phyloP scores from a whole-genome alignment of 2,329 filamentous ascomycete genomes.

The Talaromyces sp. region DNA sequence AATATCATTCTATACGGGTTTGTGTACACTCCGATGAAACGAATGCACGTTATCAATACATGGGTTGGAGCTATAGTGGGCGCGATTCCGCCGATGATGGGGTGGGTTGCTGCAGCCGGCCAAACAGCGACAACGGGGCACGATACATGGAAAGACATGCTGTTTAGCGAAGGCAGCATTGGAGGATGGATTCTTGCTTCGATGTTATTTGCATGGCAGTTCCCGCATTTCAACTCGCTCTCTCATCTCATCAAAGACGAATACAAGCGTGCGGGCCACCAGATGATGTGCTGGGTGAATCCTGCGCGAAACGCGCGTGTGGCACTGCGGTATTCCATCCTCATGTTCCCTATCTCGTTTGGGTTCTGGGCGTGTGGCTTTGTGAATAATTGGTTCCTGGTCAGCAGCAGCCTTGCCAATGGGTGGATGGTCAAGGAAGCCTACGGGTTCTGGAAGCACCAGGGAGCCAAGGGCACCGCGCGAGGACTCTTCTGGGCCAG shows the following conservation, averaged over 20 bases:
- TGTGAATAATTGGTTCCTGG: constrained; percentile 79
- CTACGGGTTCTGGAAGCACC: constrained; percentile 70
- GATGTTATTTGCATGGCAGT: constrained; percentile 91
- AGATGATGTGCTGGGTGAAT: constrained; percentile 80
- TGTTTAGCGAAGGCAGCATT: constrained; percentile 62
- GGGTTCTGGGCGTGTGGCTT: constrained; percentile 73
- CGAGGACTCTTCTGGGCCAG: constrained; percentile 92
- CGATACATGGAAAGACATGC: constrained; percentile 70
- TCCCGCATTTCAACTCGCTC: constrained; percentile 94
- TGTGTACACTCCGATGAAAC: constrained; percentile 88
- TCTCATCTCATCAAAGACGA: constrained; percentile 85
- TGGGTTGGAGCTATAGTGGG: constrained; percentile 93
- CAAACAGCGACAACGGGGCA: constrained; percentile 69
- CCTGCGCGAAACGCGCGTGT: constrained; percentile 80
- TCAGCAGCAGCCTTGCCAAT: constrained; percentile 76
- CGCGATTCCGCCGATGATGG: constrained; percentile 93
- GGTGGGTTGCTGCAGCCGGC: constrained; percentile 91
- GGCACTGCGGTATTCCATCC: constrained; percentile 76
- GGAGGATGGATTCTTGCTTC: constrained; percentile 87
- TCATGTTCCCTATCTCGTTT: constrained; percentile 81
- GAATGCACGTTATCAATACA: constrained; percentile 79
- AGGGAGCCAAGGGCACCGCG: constrained; percentile 75
- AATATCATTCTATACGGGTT: constrained; percentile 91
- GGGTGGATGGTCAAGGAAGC: constrained; percentile 78
- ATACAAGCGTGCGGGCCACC: constrained; percentile 66